Percentiles rank a stretch among this genome's conserved stretches.
Conservation (phyloP, 2,329 filamentous ascomycete species). For the Scytalidium lignicola region DNA sequence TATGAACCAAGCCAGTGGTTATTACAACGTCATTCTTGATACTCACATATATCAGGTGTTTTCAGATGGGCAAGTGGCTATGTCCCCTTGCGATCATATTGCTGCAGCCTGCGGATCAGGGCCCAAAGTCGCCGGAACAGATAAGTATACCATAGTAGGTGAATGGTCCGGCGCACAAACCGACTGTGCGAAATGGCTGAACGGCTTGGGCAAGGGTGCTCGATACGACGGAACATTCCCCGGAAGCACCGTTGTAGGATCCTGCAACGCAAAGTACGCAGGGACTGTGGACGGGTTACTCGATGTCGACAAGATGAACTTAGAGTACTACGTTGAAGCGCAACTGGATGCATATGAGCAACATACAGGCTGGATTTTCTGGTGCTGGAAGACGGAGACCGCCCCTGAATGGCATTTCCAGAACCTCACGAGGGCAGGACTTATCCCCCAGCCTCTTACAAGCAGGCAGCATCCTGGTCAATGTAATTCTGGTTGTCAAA, state of each 20-base stretch:
- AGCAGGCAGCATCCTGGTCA: conserved; percentile 21
- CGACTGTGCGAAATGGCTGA: conserved; percentile 40
- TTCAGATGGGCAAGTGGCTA: conserved; percentile 27
- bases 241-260: conserved; percentile 23
- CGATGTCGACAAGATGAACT: conserved; percentile 30
- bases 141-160: conserved; percentile 33
- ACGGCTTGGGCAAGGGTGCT: conserved; percentile 56
- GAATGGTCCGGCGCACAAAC: conserved; percentile 39
- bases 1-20: conserved; percentile 43
- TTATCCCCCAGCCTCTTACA: conserved; percentile 33
- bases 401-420: conserved; percentile 36
- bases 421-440: conserved; percentile 32
- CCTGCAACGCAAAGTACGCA: conserved; percentile 38
- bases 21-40: conserved; percentile 35
- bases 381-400: conserved; percentile 38
- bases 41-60: conserved; percentile 41
- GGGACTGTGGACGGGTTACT: conserved; percentile 36
- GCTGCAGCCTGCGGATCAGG: conserved; percentile 33
- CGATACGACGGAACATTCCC: conserved; percentile 39
- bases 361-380: conserved; percentile 34
- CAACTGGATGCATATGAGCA: conserved; percentile 38
- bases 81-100: conserved; percentile 35
- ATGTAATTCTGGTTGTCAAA: conserved; percentile 21
- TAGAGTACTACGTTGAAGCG: conserved; percentile 37
- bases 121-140: conserved; percentile 26